Conservation (phyloP, 2,329 filamentous ascomycete species). For the Leptographium wingfieldii region DNA sequence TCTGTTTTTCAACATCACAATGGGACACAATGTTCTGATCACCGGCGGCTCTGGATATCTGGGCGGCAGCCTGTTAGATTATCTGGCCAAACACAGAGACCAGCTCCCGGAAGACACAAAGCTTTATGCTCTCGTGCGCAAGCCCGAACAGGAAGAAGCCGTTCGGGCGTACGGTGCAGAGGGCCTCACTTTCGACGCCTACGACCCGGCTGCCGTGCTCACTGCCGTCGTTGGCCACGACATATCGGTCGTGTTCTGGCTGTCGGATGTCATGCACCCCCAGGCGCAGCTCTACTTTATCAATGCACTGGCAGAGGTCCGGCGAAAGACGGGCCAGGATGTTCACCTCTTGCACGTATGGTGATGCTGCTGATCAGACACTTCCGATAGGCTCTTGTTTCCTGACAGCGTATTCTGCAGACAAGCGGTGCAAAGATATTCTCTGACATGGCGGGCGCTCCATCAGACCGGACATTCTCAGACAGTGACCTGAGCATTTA, state of each 20-base stretch:
- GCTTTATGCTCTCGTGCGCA: constrained; percentile 35
- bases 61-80: constrained; percentile 34
- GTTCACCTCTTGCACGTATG: constrained; percentile 32
- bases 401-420: constrained; percentile 10
- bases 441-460: constrained; percentile 30
- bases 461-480: constrained; percentile 25
- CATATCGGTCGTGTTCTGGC: constrained; percentile 35
- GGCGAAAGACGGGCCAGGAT: constrained; percentile 23
- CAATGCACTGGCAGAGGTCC: constrained; percentile 30
- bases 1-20: neutral
- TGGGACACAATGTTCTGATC: constrained; percentile 23
- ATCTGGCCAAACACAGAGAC: constrained; percentile 17
- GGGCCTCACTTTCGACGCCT: constrained; percentile 27
- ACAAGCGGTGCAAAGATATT: constrained; percentile 41
- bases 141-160: constrained; percentile 27
- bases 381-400: neutral
- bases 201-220: constrained; percentile 22
- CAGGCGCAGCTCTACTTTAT: constrained; percentile 27
- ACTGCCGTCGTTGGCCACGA: constrained; percentile 25
- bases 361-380: neutral
- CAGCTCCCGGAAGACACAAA: constrained; percentile 28
- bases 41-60: constrained; percentile 42
- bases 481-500: constrained; percentile 32
- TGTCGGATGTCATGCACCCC: constrained; percentile 27
- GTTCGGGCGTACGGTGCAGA: constrained; percentile 30